These are phyloP conservation scores for Alternaria postmessia DNA, from an alignment of 2,329 filamentous ascomycete genomes.

Conservation along the genomic window DNA sequence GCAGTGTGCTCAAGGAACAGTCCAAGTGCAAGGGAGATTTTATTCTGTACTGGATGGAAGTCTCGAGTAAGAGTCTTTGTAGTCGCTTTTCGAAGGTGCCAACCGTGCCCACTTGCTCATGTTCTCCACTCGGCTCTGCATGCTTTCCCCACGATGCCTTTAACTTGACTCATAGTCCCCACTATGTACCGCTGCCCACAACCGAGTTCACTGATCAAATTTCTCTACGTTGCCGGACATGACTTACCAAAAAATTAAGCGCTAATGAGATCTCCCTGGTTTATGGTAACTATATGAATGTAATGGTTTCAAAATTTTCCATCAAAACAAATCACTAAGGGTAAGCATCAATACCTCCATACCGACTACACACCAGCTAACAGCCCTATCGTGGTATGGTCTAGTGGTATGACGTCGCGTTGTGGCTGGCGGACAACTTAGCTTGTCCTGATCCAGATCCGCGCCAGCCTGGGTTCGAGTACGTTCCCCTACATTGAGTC, in stretches of 20 bases:
- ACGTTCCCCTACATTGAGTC: slow-evolving; percentile 12
- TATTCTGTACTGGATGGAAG: background rate
- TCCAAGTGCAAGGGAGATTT: background rate
- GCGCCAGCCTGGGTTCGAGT: slow-evolving; percentile 43
- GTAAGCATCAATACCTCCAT: too few relatives aligned
- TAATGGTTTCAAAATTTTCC: too few relatives aligned
- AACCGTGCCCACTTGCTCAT: background rate
- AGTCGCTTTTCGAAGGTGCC: background rate
- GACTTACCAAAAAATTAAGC: too few relatives aligned
- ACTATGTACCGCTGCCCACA: background rate
- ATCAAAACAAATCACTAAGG: too few relatives aligned
- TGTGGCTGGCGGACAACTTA: slow-evolving; percentile 35
- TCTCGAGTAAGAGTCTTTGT: background rate
- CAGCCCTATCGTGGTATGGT: slow-evolving; percentile 7
- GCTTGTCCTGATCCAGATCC: slow-evolving; percentile 30
- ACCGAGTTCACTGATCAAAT: background rate
- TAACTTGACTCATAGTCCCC: slow-evolving; percentile 3
- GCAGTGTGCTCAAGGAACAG: background rate
- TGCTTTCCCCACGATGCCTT: slow-evolving; percentile 1
- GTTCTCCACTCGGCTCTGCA: background rate
- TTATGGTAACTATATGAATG: background rate
- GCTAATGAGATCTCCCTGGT: too few relatives aligned
- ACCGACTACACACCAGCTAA: too few relatives aligned
- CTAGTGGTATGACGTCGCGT: slow-evolving; percentile 44
- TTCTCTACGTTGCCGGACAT: background rate